These are phyloP conservation scores for Ustilago cynodontis DNA, from an alignment of 1,284 basidiomycete genomes.

Conservation along the genomic window DNA sequence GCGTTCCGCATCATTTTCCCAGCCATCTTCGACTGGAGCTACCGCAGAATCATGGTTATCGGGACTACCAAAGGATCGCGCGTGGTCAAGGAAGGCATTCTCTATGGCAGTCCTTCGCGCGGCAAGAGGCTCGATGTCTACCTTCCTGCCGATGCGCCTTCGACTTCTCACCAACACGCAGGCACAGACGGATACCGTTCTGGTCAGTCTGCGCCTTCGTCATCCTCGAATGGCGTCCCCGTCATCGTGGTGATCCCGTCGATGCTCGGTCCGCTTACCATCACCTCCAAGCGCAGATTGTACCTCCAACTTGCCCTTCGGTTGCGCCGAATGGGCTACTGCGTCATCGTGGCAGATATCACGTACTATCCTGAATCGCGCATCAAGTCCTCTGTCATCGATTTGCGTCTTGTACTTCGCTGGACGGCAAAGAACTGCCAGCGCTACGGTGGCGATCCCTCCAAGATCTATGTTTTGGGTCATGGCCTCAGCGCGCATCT, in stretches of 20 bases:
- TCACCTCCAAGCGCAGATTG: slow-evolving; percentile 49
- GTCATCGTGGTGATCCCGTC: slow-evolving; percentile 70
- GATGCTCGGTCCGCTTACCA: slow-evolving; percentile 60
- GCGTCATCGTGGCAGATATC: slow-evolving; percentile 70
- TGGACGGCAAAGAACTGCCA: slow-evolving; percentile 68
- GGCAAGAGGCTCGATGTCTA: slow-evolving; percentile 66
- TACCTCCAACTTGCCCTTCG: slow-evolving; percentile 69
- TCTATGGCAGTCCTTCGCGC: slow-evolving; percentile 57
- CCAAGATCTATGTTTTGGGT: slow-evolving; percentile 68
- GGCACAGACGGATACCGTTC: background rate
- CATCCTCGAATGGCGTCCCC: slow-evolving; percentile 54
- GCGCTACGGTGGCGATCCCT: slow-evolving; percentile 69
- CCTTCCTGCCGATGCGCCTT: slow-evolving; percentile 45
- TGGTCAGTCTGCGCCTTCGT: background rate
- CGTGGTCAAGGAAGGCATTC: slow-evolving; percentile 65
- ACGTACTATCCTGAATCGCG: slow-evolving; percentile 68
- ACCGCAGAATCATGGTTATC: slow-evolving; percentile 65
- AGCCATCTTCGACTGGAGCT: slow-evolving; percentile 65
- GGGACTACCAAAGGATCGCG: slow-evolving; percentile 61
- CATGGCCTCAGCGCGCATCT: slow-evolving; percentile 71
- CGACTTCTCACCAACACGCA: background rate
- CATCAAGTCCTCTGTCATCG: slow-evolving; percentile 65
- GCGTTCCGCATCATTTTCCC: slow-evolving; percentile 54
- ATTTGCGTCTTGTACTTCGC: slow-evolving; percentile 67
- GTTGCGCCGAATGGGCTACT: slow-evolving; percentile 68